Evolutionary conservation across 2,329 filamentous ascomycete genomes (phyloP), one percentile per base, ranked within the genome.

Genomic region (Balansia obtecta): DNA sequence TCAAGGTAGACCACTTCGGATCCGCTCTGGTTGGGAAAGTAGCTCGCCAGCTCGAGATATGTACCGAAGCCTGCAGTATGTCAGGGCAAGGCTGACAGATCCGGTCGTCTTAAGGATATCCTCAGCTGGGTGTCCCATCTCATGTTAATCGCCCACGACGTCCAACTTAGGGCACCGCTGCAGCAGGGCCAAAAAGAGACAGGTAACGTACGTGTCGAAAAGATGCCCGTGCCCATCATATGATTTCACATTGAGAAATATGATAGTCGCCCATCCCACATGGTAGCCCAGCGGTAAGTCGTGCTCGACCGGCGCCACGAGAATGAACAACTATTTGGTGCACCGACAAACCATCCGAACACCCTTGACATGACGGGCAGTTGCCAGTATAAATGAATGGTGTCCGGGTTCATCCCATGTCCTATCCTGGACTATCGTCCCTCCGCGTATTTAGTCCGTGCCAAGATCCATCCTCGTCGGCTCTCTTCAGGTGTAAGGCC

Each of bases 1-100:
- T 86, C 82, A 0, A 86, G 71, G 55, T 84, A 86, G 0, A 83
- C 82, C 0, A 83, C 81, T 57, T 86, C 80, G 0, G 75, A 74
- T 0, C 82, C 82, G 2, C 77, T 83, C 8, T 82, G 75, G 58
- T 76, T 84, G 0, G 82, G 81, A 52, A 85, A 86, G 54, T 80
- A 85, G 1, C 77, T 71, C 0, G 80, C 74, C 13, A 77, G 75
- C 57, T 86, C 82, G 9, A 85, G 73, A 51, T 85, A 85, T 0
- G 82, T 73, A 0, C 71, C 66, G 3, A 83, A 70, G 1, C 74
- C 74, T 2, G 76, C 71, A 85, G 64, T 79, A 85, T 13, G 86
- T 71, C 50, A 86, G 64, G 34, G 73, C 69, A 1, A 85, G 63
- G 0, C 82, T 82, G 9, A 85, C 69, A 0, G 80, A 84, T 1